Conservation (phyloP, 2,329 filamentous ascomycete species). For the Xylariaceae sp. region DNA sequence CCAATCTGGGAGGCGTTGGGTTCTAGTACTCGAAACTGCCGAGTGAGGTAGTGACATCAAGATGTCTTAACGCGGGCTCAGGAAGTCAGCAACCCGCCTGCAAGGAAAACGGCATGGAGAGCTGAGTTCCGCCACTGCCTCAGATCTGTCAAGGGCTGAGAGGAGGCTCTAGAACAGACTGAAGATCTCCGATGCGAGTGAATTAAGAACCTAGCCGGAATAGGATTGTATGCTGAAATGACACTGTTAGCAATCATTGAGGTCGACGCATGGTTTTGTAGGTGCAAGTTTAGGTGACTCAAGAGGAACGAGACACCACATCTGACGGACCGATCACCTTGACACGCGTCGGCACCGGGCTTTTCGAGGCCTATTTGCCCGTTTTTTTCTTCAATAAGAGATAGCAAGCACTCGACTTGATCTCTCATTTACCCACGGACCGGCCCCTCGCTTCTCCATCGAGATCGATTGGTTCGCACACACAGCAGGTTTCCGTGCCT, state of each 20-base stretch:
- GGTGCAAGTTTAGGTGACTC: background rate
- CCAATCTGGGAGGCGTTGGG: background rate
- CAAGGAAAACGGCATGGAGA: background rate
- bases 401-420: background rate
- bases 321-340: background rate
- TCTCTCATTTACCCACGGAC: constrained; percentile 3
- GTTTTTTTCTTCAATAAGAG: background rate
- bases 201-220: background rate
- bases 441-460: constrained; percentile 13
- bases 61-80: background rate
- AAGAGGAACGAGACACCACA: background rate
- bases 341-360: background rate
- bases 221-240: background rate
- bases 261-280: background rate
- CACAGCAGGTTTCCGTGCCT: constrained; percentile 13
- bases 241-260: background rate
- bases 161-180: background rate
- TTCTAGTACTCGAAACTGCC: background rate
- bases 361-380: background rate
- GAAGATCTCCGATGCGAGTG: background rate
- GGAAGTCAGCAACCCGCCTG: background rate
- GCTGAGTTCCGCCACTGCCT: background rate
- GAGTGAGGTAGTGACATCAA: background rate
- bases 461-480: constrained; percentile 15
- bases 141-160: background rate